These are phyloP conservation scores for Neohortaea acidophila DNA, from an alignment of 495 filamentous ascomycete species.

Conservation along the genomic window DNA sequence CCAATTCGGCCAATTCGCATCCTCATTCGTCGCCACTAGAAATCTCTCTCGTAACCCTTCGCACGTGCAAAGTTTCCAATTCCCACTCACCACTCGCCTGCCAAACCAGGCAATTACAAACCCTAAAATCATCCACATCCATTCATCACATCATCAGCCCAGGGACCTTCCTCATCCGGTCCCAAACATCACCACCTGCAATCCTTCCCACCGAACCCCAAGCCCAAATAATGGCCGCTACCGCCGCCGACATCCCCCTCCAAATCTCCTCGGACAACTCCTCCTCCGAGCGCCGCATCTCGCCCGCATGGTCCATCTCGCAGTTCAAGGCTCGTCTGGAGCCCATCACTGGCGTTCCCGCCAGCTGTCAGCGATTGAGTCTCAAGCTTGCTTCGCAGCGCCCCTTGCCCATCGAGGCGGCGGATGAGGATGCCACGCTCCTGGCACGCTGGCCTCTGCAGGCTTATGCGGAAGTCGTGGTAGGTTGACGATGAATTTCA, in stretches of 20 bases:
- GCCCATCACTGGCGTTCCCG: constrained; percentile 83
- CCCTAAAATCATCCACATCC: no score
- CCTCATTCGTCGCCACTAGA: no score
- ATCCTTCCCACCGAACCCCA: no score
- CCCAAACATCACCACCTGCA: no score
- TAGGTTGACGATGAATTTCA: constrained; percentile 34
- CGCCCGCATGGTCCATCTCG: constrained; percentile 78
- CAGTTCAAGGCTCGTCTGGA: constrained; percentile 82
- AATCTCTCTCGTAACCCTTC: no score
- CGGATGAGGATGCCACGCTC: constrained; percentile 50
- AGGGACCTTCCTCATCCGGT: no score
- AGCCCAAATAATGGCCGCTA: constrained; percentile 11
- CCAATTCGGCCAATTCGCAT: no score
- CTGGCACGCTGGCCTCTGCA: constrained; percentile 48
- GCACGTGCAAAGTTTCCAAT: no score
- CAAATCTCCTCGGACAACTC: constrained; percentile 63
- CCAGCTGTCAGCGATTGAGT: constrained; percentile 56
- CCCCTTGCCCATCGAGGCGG: constrained; percentile 42
- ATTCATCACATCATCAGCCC: no score
- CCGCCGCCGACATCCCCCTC: constrained; percentile 57
- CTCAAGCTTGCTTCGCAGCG: constrained; percentile 43
- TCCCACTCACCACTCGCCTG: no score
- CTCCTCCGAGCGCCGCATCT: constrained; percentile 72
- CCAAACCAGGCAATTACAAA: no score
- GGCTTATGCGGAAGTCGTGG: constrained; percentile 61